Base-by-base conservation (phyloP, 2,329 filamentous ascomycete genomes). In the Colletotrichum phormii region DNA sequence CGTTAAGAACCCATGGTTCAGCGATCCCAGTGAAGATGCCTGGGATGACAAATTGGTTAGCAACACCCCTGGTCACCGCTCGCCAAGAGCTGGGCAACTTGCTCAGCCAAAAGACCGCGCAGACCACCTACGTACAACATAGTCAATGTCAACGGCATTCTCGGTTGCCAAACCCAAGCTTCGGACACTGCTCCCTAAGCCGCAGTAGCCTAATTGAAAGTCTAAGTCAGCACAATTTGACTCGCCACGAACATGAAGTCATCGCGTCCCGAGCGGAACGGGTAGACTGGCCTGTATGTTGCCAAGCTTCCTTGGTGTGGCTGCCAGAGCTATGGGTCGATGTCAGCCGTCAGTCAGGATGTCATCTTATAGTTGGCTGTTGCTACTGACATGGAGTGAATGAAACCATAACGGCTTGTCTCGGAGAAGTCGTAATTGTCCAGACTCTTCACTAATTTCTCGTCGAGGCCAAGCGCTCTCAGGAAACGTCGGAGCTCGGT, bases 1-100 rank as follows among this genome's bases (percentile, higher is more conserved):
- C 65, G 81, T 81, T 33, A 98, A 81, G 72, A 97, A 90, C 7
- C 89, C 87, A 54, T 89, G 86, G 65, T 91, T 95, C 54, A 98
- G 80, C 9, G 90, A 90, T 22, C 96, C 97, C 5, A 98, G 83
- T 0, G 96, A 98, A 0, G 96, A 94, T 29, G 93, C 89, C 92
- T 93, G 31, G 37, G 62, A 67, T 71, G 58, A 72, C 68, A 63
- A 64, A 67, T 63, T 71, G 29, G 46, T 73, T 63, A 73, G 71
- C 67, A 62, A 49, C 31, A 12, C 57, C 31, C 4, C 8, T 58
- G 18, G 74, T 77, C 77, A 75, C 72, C 72, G 49, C 67, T 58
- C n/a, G 55, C 60, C 55, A 64, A 59, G 53, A 66, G 57, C 46
- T 73, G 55, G 63, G 53, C 33, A 65, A 26, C 53, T 37, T 61